These are phyloP conservation scores for Blastocystis sp. DNA, from an alignment of 352 stramenopile species.

Conservation along the genomic window DNA sequence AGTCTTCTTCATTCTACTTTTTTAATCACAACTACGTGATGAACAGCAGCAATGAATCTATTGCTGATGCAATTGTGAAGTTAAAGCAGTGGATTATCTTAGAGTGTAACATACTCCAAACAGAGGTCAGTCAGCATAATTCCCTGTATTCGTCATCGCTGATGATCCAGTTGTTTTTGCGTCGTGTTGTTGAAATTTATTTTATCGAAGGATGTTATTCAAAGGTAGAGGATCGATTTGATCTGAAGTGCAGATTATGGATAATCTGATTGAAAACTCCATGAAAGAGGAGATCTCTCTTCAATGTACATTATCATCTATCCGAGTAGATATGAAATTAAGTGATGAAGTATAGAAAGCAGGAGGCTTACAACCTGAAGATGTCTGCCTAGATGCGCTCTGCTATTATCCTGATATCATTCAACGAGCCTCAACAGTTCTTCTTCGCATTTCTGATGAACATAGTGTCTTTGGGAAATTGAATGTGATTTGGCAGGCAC, in stretches of 20 bases:
- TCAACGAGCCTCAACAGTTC: background rate
- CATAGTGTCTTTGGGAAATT: slow-evolving; percentile 22
- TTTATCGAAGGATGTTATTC: slow-evolving; percentile 40
- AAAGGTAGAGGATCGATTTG: background rate
- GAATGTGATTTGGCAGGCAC: slow-evolving; percentile 29
- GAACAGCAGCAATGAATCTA: background rate
- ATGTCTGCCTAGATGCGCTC: background rate
- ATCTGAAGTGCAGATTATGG: background rate
- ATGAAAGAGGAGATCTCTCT: slow-evolving; percentile 34
- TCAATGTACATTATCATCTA: background rate
- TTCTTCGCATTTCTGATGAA: background rate
- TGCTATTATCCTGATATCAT: slow-evolving; percentile 42
- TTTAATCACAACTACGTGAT: slow-evolving; percentile 55
- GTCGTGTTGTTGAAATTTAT: slow-evolving; percentile 48
- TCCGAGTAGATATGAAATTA: background rate
- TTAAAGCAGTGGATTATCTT: background rate
- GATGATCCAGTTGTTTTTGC: slow-evolving; percentile 39
- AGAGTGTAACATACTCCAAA: background rate
- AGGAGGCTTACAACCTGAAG: background rate
- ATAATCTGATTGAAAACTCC: slow-evolving; percentile 10
- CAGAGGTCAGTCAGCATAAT: background rate
- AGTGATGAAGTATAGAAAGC: background rate
- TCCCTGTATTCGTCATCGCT: slow-evolving; percentile 29
- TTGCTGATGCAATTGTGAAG: background rate
- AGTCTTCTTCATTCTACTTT: background rate